Percentiles rank a stretch among this genome's conserved stretches.
Conservation (phyloP, 1,284 basidiomycete genomes). For the Ustilago tritici region DNA sequence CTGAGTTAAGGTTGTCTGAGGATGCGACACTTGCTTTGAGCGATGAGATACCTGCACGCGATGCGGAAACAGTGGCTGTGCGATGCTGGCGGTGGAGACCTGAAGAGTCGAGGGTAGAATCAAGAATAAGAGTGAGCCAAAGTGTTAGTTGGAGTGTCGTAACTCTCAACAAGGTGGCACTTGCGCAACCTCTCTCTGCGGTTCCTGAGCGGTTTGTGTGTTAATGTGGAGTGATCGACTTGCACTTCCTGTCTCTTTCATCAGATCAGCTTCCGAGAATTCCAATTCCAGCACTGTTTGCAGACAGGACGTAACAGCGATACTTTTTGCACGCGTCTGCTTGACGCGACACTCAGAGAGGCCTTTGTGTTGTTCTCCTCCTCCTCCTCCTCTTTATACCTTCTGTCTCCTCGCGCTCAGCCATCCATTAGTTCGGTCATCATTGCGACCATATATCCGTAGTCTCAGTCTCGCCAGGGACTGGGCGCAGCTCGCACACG, state of each 20-base stretch:
- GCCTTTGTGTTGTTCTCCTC: background rate
- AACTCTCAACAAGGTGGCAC: constrained; percentile 31
- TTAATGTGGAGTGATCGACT: constrained; percentile 49
- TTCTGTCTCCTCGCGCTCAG: background rate
- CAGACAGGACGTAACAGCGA: constrained; percentile 9
- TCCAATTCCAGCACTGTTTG: background rate
- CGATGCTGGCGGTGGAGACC: background rate
- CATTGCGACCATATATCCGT: background rate
- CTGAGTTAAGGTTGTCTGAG: background rate
- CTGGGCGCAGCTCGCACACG: background rate
- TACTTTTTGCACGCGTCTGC: constrained; percentile 24
- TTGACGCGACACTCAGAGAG: constrained; percentile 18
- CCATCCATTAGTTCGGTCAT: background rate
- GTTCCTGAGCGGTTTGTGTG: background rate
- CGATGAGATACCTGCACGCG: background rate
- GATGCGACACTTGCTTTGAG: background rate
- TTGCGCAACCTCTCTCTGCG: constrained; percentile 33
- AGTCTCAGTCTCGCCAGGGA: background rate
- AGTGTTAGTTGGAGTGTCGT: constrained; percentile 14
- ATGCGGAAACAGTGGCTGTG: background rate
- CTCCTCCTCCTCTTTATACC: background rate
- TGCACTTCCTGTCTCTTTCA: background rate
- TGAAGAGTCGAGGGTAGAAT: background rate
- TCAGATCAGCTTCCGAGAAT: background rate
- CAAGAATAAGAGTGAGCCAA: background rate